phyloP scores from a whole-genome alignment of 139 green algal species.

The Haematococcus sp. region DNA sequence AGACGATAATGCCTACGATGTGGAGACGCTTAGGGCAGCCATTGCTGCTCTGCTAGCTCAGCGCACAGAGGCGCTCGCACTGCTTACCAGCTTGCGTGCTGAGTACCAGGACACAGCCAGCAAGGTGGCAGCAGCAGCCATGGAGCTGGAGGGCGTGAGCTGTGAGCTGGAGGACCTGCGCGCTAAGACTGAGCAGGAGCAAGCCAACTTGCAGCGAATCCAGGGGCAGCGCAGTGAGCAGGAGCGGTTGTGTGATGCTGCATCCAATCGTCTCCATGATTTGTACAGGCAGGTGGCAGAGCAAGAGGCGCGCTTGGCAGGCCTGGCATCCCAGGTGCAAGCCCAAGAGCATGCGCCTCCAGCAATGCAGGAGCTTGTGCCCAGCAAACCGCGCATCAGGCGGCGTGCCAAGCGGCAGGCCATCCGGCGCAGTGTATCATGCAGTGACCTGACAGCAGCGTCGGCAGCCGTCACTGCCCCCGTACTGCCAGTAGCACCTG shows the following conservation, averaged over 20 bases:
- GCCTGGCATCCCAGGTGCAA: neutral
- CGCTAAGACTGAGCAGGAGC: neutral
- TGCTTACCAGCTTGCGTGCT: neutral
- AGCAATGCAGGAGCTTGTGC: neutral
- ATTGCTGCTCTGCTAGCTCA: no score
- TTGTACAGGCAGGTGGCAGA: neutral
- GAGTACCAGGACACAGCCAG: neutral
- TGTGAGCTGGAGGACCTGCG: constrained; percentile 8
- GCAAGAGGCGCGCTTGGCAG: neutral
- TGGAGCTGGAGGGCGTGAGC: no score
- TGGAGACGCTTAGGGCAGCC: no score
- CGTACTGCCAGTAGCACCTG: neutral
- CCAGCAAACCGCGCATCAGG: neutral
- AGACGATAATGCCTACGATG: no score
- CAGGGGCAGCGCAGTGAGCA: no score
- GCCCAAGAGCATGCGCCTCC: neutral
- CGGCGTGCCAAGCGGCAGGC: constrained; percentile 7
- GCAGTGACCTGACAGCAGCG: neutral
- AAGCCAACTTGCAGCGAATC: neutral
- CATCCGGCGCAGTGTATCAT: constrained; percentile 6
- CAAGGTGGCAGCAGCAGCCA: neutral
- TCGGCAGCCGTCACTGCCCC: neutral
- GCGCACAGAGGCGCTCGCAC: no score
- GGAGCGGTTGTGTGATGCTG: neutral
- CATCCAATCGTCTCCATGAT: neutral